phyloP scores from a whole-genome alignment of 2,329 filamentous ascomycete genomes.

The Sporothrix luriei region DNA sequence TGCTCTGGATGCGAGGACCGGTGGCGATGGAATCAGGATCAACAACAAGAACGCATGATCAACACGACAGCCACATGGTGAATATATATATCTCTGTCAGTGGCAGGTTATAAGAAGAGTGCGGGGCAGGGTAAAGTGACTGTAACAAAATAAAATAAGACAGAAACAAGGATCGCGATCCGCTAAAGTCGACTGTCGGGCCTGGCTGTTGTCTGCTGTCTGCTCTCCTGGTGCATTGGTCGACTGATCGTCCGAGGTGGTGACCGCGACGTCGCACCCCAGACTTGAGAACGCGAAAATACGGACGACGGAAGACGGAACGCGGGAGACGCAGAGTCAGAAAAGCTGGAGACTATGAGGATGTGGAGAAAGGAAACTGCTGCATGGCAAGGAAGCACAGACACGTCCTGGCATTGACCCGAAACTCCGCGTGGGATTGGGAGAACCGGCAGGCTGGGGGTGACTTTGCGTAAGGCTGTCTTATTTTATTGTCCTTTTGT shows the following conservation, averaged over 20 bases:
- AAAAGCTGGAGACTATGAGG: neutral
- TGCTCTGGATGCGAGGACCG: conserved; percentile 9
- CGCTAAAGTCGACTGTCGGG: neutral
- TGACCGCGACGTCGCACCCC: conserved; percentile 23
- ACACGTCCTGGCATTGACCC: neutral
- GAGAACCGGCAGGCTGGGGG: neutral
- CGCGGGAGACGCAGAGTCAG: neutral
- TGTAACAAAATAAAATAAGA: neutral
- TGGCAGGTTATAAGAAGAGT: neutral
- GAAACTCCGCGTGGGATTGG: conserved; percentile 16
- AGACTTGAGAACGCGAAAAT: neutral
- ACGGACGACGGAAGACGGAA: neutral
- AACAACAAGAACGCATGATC: conserved; percentile 6
- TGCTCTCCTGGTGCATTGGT: neutral
- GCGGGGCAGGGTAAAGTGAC: neutral
- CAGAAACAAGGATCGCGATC: conserved; percentile 6
- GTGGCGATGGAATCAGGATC: neutral
- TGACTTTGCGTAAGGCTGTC: conserved; percentile 3
- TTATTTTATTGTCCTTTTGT: neutral
- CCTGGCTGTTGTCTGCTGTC: neutral
- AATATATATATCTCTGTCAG: conserved; percentile 24
- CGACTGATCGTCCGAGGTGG: conserved; percentile 11
- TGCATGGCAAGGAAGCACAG: neutral
- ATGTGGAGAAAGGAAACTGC: neutral
- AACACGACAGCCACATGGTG: conserved; percentile 23